Base-by-base conservation (phyloP, 352 stramenopile species). In the Thraustotheca clavata region DNA sequence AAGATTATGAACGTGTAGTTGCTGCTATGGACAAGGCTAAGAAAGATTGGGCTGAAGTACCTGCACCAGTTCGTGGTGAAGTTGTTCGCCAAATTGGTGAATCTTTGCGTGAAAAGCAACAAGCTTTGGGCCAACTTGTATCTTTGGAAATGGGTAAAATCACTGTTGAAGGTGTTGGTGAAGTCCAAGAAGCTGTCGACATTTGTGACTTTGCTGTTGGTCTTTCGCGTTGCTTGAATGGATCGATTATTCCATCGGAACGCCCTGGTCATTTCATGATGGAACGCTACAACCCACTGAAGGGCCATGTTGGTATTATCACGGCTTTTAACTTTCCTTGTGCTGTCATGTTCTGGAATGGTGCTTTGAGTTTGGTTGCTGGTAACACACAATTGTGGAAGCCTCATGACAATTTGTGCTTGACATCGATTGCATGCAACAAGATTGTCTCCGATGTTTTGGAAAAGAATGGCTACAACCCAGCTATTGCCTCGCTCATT, bases 91-190 rank as follows among this genome's bases (percentile, higher is more conserved):
- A 96, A 75, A 96, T 97, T 61, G 89, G 88, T 61, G 75, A 95
- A 39, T 82, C 92, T 67, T 74, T 97, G 27, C 84, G 89, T 48
- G 81, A 73, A 52, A 96, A 97, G 71, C 87, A 89, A 50, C 79
- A 95, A n/a, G 75, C 84, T 29, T 75, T 97, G 3, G 90, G 89
- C 59, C 87, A 91, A 60, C 74, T 97, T 36, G 91, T 97, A 36
- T 74, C 88, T 43, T 75, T 96, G 3, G 91, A 97, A 73, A 97
- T 97, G 90, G 90, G 90, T 69, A 97, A 97, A 73, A 97, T 97
- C 71, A 86, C 93, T 61, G 78, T 90, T 36, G 91, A 92, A 73
- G 90, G 88, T 48, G 76, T 97, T 8, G 91, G 90, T 40, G 91
- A 97, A 67, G 90, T 97, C 29, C 91, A 97, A 69, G 91, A 97